Base-by-base conservation (phyloP, 2,329 filamentous ascomycete genomes). In the Epichloe gansuensis region DNA sequence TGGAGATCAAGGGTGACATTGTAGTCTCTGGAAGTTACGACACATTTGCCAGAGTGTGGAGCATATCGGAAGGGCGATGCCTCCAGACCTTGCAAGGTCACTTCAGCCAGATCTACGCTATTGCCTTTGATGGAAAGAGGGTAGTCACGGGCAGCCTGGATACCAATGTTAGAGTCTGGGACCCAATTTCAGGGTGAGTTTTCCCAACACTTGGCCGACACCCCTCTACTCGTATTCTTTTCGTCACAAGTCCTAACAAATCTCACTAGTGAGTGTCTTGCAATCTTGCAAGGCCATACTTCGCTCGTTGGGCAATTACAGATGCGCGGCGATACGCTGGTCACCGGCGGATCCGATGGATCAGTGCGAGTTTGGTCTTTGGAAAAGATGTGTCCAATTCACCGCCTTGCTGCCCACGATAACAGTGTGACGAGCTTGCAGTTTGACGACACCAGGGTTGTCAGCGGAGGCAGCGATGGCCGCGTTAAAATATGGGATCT, bases 11-110 rank as follows among this genome's bases (percentile, higher is more conserved):
- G 65, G 93, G 90, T 51, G 91, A 98, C 68, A 82, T 95, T 57
- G 88, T 97, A 41, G 93, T 98, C n/a, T 96, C 90, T 34, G 93
- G 93, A 53, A 95, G 89, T 67, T 98, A 98, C 69, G 93, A 98
- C 66, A 96, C 93, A 6, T 96, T 89, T 23, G 93, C 93, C 23
- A 85, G 89, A 60, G 91, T 98, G 53, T 98, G 93, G 93, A 96
- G 88, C 67, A 97, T 98, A 50, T 95, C 89, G 2, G 88, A 96
- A 69, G 93, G 93, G 34, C 83, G 89, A 56, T 98, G 93, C 66
- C 73, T 97, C 51, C 84, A 91, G 59, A 96, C 89, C 0, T 75
- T 98, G 40, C 84, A 85, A 44, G 93, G 93, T 0, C 93, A 98
- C 68, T 98, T 96, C 70, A 97, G 91, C 65, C 93, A 98, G 65